These are phyloP conservation scores for Trichoderma asperelloides DNA, from an alignment of 495 filamentous ascomycete species.

Conservation along the genomic window DNA sequence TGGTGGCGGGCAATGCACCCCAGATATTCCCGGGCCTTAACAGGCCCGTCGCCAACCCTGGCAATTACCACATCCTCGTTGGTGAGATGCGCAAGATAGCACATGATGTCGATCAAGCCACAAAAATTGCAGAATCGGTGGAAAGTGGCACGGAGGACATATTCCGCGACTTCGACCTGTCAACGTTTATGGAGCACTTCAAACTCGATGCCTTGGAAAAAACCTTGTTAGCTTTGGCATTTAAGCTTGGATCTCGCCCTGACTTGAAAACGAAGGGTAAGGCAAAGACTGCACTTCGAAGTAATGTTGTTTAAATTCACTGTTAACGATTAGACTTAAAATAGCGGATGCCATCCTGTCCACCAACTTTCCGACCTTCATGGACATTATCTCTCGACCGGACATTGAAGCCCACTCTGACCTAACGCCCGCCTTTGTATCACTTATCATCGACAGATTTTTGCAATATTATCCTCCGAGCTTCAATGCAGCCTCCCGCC, in stretches of 20 bases:
- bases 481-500: conserved; percentile 67
- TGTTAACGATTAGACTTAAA: background rate
- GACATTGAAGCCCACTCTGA: conserved; percentile 51
- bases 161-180: conserved; percentile 88
- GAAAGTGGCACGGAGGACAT: conserved; percentile 76
- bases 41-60: conserved; percentile 60
- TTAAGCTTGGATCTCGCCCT: conserved; percentile 65
- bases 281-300: conserved; percentile 19
- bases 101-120: conserved; percentile 68
- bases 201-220: conserved; percentile 80
- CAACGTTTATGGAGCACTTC: conserved; percentile 89
- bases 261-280: conserved; percentile 87
- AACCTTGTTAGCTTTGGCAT: conserved; percentile 79
- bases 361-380: conserved; percentile 63
- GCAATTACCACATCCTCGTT: conserved; percentile 72
- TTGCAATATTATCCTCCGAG: conserved; percentile 72
- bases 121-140: conserved; percentile 87
- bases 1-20: conserved; percentile 73
- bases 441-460: conserved; percentile 69
- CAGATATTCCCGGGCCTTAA: conserved; percentile 74
- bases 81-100: conserved; percentile 78
- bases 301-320: conserved; percentile 1
- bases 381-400: conserved; percentile 56
- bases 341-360: conserved; percentile 76
- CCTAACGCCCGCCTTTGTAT: conserved; percentile 55